Percentiles rank a stretch among this genome's conserved stretches.
phyloP scores from a whole-genome alignment of 176 grass and related monocot species.

The Avena sativa region DNA sequence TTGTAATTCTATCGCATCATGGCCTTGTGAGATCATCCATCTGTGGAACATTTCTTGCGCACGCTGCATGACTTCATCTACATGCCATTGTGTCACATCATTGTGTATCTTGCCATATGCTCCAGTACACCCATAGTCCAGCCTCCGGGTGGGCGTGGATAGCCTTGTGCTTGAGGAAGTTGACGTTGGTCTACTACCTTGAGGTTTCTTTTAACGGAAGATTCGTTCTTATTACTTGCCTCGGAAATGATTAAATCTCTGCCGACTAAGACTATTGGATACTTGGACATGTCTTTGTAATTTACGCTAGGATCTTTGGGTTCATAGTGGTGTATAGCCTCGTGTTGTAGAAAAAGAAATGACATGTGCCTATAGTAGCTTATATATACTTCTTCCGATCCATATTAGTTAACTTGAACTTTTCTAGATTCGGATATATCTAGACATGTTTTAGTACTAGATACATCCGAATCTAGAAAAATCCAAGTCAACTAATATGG shows the following conservation, averaged over 20 bases:
- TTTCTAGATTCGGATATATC: no score
- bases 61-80: not conserved
- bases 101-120: no score
- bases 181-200: not conserved
- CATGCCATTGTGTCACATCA: not conserved
- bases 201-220: not conserved
- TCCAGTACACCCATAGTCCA: no score
- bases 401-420: no score
- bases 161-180: not conserved
- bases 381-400: slow-evolving; percentile 29
- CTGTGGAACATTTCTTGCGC: not conserved
- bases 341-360: slow-evolving; percentile 1
- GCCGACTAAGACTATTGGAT: not conserved
- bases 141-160: no score
- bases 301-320: not conserved
- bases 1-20: not conserved
- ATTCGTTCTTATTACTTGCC: not conserved
- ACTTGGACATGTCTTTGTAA: not conserved
- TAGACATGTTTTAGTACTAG: no score
- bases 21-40: not conserved
- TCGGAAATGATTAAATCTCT: not conserved
- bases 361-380: slow-evolving; percentile 49
- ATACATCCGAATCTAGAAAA: no score
- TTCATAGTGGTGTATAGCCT: not conserved
- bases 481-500: no score